A percentile compares a stretch with the other conserved stretches of the same genome.
These are phyloP conservation scores for Ophiostoma novo-ulmi DNA, from an alignment of 2,329 filamentous ascomycete genomes.

Conservation along the genomic window DNA sequence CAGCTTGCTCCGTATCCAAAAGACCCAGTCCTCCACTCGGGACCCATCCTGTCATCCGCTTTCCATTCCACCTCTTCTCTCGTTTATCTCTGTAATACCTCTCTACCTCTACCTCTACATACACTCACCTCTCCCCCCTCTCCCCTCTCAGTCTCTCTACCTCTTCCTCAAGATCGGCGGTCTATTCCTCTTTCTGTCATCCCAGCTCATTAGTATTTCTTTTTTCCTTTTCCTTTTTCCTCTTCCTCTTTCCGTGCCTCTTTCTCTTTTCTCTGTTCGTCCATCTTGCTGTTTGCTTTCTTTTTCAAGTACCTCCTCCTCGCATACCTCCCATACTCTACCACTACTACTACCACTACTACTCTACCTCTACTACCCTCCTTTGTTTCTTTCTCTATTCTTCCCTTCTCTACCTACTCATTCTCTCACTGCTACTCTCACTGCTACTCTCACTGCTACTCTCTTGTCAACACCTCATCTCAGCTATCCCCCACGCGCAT, in stretches of 20 bases:
- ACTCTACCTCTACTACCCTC: neutral
- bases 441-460: neutral
- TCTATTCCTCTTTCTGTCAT: conserved; percentile 8
- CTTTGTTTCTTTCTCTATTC: neutral
- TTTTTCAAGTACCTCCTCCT: neutral
- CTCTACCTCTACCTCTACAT: neutral
- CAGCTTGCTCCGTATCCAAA: neutral
- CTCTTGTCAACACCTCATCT: neutral
- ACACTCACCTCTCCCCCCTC: neutral
- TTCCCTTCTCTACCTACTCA: neutral
- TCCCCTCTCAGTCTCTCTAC: neutral
- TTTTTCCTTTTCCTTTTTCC: neutral
- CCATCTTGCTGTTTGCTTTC: neutral
- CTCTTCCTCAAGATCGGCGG: neutral
- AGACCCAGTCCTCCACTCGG: conserved; percentile 7
- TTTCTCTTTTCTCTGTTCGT: neutral
- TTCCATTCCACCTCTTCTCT: neutral
- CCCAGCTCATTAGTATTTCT: neutral
- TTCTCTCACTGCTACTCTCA: neutral
- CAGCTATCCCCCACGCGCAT: neutral
- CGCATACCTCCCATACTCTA: neutral
- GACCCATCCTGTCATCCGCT: conserved; percentile 12
- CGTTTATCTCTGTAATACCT: neutral
- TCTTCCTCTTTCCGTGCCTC: neutral
- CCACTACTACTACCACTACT: neutral